Evolutionary conservation across 2,329 filamentous ascomycete genomes (phyloP).

Genomic region (Seiridium unicorne): DNA sequence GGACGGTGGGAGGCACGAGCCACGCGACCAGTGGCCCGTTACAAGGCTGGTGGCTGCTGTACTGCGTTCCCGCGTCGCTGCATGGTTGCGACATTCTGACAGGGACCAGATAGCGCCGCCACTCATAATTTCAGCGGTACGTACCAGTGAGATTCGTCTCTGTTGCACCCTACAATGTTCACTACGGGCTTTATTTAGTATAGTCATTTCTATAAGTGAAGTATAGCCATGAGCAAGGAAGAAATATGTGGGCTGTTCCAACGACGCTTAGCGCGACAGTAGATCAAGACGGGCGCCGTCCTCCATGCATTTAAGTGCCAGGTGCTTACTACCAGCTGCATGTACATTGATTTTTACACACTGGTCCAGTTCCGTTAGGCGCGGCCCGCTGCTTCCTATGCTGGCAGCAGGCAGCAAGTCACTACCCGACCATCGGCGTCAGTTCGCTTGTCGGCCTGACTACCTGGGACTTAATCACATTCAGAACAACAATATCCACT

Average conservation of each 20-base stretch:
- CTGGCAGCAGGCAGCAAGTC: too few species aligned
- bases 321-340: neutral
- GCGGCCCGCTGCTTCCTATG: neutral
- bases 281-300: too few species aligned
- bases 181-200: neutral
- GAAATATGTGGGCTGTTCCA: neutral
- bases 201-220: neutral
- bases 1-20: neutral
- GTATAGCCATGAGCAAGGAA: neutral
- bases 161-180: neutral
- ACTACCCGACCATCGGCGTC: neutral
- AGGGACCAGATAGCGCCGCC: neutral
- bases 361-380: neutral
- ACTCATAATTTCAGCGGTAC: neutral
- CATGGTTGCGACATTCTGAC: constrained; percentile 1
- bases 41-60: neutral
- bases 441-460: neutral
- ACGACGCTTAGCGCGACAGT: neutral
- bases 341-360: neutral
- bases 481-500: neutral
- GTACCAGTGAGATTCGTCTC: neutral
- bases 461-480: too few species aligned
- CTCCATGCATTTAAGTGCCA: neutral
- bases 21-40: neutral
- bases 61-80: neutral